Evolutionary conservation across 495 filamentous ascomycete species (phyloP), one percentile per base, ranked within the genome.

Genomic region (Parachaetomium inaequale): DNA sequence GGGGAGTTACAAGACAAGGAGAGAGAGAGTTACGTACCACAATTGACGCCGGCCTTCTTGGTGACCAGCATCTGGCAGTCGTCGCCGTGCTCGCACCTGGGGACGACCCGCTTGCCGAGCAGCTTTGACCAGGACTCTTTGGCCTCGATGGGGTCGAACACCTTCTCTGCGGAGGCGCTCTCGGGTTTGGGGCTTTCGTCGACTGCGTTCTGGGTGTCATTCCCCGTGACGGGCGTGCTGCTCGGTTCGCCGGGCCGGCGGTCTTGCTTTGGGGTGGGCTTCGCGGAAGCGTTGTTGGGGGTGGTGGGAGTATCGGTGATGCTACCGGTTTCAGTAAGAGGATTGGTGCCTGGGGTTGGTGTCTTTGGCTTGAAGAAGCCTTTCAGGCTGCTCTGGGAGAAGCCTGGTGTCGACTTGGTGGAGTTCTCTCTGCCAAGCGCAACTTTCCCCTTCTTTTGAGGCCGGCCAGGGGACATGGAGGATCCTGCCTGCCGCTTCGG

Each of bases 101-200:
- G 94, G 3, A 85, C 76, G 1, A 79, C 74, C 55, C 87, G 85
- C 69, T 91, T 92, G 15, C 87, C 84, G 55, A 98, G 88, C 2
- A 98, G 79, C 70, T 88, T 92, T 2, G 82, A 81, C 94, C 94
- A 97, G 26, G 90, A 88, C 66, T 92, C 87, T 69, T 92, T 95
- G 57, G 84, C 82, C 53, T 80, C 81, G 42, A 92, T 84, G 3
- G 88, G 87, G 70, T 93, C 89, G 43, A 87, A 79, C 14, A 89
- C 69, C 21, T 38, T 70, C 31, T 64, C 60, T 31, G 52, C 5
- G 45, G 58, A 23, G 23, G n/a, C 11, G 28, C 23, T 31, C 21
- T 45, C 23, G 4, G 58, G 28, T 47, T 58, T 51, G 14, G 49
- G 42, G 23, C 3, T 59, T 40, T 38, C n/a, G 4, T 31, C 54